Evolutionary conservation across 2,329 filamentous ascomycete species (phyloP).

Genomic region (Penicillium griseofulvum): DNA sequence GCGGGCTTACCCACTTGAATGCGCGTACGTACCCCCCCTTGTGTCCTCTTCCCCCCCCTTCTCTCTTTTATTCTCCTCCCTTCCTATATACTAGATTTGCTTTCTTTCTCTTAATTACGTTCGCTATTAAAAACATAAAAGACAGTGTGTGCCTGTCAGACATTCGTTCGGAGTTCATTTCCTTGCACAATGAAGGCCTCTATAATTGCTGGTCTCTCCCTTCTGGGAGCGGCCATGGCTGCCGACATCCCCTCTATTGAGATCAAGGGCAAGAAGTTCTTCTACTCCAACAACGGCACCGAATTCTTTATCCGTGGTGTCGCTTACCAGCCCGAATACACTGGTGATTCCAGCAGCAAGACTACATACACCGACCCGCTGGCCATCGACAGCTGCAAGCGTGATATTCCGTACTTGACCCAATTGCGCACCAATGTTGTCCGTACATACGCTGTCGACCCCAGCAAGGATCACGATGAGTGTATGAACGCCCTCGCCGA

Average conservation of each 20-base stretch:
- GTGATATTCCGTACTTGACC: conserved; percentile 78
- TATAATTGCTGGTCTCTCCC: conserved; percentile 52
- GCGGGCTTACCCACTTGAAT: conserved; percentile 6
- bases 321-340: conserved; percentile 79
- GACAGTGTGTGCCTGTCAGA: conserved; percentile 7
- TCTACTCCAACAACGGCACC: conserved; percentile 76
- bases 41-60: conserved; percentile 9
- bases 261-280: conserved; percentile 82
- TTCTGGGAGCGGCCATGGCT: conserved; percentile 52
- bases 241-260: conserved; percentile 55
- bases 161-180: conserved; percentile 11
- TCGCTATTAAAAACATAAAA: background rate
- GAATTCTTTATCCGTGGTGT: conserved; percentile 85
- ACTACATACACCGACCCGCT: conserved; percentile 77
- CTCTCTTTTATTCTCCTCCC: conserved; percentile 4
- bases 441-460: conserved; percentile 91
- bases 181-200: conserved; percentile 54
- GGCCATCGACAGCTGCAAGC: conserved; percentile 66
- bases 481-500: conserved; percentile 83
- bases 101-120: conserved; percentile 9
- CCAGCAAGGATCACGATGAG: conserved; percentile 68
- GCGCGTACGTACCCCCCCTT: background rate
- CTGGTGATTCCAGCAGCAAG: conserved; percentile 32
- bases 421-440: conserved; percentile 86
- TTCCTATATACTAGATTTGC: background rate